These are phyloP conservation scores for Mytilinidion resinicola DNA, from an alignment of 495 filamentous ascomycete genomes.

Conservation along the genomic window DNA sequence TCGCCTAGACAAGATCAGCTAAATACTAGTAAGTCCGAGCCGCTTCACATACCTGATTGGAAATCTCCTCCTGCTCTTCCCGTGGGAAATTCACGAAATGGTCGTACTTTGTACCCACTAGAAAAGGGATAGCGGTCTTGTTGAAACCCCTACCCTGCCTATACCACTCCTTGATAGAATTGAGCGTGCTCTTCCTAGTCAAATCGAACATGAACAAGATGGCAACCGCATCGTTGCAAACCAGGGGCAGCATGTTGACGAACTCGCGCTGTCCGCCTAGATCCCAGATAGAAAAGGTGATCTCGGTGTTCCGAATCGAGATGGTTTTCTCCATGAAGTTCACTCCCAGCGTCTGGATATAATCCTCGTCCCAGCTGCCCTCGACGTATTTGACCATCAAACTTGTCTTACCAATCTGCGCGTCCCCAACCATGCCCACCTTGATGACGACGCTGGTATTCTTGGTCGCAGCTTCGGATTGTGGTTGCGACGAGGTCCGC, in stretches of 20 bases:
- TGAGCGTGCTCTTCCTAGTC: slow-evolving; percentile 93
- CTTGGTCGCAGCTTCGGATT: slow-evolving; percentile 43
- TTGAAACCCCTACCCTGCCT: slow-evolving; percentile 96
- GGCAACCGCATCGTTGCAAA: slow-evolving; percentile 97
- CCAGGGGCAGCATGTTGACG: slow-evolving; percentile 97
- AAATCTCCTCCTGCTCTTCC: slow-evolving; percentile 97
- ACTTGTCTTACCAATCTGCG: slow-evolving; percentile 97
- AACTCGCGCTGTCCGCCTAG: slow-evolving; percentile 96
- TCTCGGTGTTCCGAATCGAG: slow-evolving; percentile 98
- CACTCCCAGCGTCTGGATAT: slow-evolving; percentile 94
- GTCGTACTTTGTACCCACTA: slow-evolving; percentile 97
- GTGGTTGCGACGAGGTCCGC: slow-evolving; percentile 19
- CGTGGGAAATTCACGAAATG: slow-evolving; percentile 97
- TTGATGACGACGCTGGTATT: slow-evolving; percentile 96
- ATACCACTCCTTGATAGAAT: slow-evolving; percentile 99
- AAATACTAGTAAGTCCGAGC: too few relatives aligned
- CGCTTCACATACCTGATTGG: slow-evolving; percentile 62
- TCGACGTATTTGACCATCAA: slow-evolving; percentile 99
- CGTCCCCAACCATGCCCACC: slow-evolving; percentile 98
- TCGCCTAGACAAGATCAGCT: slow-evolving; percentile 51
- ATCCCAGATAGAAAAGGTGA: slow-evolving; percentile 99
- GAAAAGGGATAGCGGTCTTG: slow-evolving; percentile 96
- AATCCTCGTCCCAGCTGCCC: slow-evolving; percentile 98
- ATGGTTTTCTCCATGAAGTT: slow-evolving; percentile 99
- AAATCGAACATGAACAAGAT: slow-evolving; percentile 99